phyloP scores from a whole-genome alignment of 345 rosid genomes.

The Eucalyptus pauciflora region DNA sequence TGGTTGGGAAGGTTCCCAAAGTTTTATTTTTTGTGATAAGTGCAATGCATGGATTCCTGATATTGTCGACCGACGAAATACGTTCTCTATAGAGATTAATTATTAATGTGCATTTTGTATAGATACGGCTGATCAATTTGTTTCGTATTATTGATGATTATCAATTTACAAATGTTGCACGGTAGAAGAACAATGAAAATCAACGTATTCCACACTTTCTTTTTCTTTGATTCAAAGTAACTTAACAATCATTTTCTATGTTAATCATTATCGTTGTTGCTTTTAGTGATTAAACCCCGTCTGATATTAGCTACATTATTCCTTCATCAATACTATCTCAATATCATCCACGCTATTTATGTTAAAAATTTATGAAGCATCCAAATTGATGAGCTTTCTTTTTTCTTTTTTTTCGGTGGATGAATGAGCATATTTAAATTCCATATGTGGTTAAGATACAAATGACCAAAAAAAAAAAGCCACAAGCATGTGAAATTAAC shows the following conservation, averaged over 20 bases:
- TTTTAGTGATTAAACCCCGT: background rate
- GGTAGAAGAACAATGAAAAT: background rate
- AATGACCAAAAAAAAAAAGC: background rate
- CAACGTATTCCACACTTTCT: rapidly evolving
- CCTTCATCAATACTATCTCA: background rate
- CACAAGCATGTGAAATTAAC: background rate
- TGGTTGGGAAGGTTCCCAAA: background rate
- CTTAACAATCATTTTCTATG: background rate
- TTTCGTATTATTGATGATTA: background rate
- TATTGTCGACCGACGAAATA: background rate
- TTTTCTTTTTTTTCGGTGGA: rapidly evolving
- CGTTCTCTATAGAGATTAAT: background rate
- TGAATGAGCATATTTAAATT: background rate
- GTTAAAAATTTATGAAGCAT: background rate
- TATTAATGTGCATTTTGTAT: background rate
- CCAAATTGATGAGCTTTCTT: background rate
- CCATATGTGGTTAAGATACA: background rate
- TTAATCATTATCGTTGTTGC: background rate
- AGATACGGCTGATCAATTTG: too few relatives aligned
- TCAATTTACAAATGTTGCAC: background rate
- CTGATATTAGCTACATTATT: background rate
- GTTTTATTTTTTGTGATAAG: background rate
- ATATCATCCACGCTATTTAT: background rate
- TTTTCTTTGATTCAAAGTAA: background rate
- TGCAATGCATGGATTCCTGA: background rate